Conservation (phyloP, 441 rosid species). For the Raphanus hybrid region DNA sequence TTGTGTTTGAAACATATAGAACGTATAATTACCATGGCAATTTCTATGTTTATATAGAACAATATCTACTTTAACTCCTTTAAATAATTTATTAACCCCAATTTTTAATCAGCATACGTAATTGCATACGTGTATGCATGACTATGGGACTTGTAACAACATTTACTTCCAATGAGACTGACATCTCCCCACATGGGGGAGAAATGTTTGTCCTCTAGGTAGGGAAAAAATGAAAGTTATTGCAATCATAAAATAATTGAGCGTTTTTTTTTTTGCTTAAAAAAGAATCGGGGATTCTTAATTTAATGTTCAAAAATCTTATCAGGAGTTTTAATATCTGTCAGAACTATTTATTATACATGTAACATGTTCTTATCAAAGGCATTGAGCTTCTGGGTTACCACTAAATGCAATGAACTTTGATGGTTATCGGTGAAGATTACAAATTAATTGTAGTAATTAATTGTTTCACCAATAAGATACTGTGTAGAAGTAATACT, state of each 20-base stretch:
- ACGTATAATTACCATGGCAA: neutral
- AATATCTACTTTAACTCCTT: neutral
- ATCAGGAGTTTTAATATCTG: conserved; percentile 27
- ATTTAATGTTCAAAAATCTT: conserved; percentile 31
- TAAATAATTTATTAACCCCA: neutral
- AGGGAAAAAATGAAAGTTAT: conserved; percentile 7
- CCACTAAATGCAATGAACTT: conserved; percentile 39
- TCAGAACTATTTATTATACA: conserved; percentile 24
- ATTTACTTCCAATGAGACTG: conserved; percentile 38
- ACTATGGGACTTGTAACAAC: conserved; percentile 24
- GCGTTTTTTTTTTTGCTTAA: too few species aligned
- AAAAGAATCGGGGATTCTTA: conserved; percentile 9
- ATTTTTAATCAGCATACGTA: neutral
- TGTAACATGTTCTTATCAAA: conserved; percentile 23
- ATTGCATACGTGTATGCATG: conserved; percentile 26
- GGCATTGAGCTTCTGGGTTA: conserved; percentile 31
- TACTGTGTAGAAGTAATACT: conserved; percentile 5
- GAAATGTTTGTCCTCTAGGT: conserved; percentile 41
- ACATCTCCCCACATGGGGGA: conserved; percentile 47
- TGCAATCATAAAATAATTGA: neutral
- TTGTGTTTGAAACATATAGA: neutral
- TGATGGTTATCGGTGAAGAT: conserved; percentile 12
- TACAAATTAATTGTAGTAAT: neutral
- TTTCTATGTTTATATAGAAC: neutral
- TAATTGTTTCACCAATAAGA: neutral